Percentiles rank a stretch among this genome's conserved stretches.
Evolutionary conservation across 2,329 filamentous ascomycete genomes (phyloP).

Genomic region (Xylaria sp.): DNA sequence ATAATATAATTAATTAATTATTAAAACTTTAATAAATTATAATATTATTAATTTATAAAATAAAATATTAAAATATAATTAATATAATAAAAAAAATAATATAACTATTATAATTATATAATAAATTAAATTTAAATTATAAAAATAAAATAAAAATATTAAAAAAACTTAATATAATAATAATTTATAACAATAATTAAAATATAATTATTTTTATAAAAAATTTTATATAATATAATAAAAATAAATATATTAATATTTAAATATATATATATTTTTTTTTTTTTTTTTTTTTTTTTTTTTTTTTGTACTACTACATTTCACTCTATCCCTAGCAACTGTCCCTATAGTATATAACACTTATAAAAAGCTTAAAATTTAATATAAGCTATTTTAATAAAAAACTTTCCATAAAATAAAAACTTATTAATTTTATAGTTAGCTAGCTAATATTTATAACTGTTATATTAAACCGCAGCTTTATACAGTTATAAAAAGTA

Average conservation of each 20-base stretch:
- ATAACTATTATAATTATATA: constrained; percentile 1
- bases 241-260: constrained; percentile 11
- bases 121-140: constrained; percentile 3
- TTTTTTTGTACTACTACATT: too few relatives aligned
- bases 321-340: too few relatives aligned
- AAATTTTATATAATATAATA: constrained; percentile 7
- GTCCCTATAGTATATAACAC: too few relatives aligned
- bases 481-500: too few relatives aligned
- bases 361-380: too few relatives aligned
- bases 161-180: not conserved
- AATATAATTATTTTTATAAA: constrained; percentile 9
- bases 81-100: constrained; percentile 1
- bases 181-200: constrained; percentile 4
- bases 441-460: too few relatives aligned
- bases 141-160: constrained; percentile 3
- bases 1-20: not conserved
- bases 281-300: too few relatives aligned
- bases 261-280: constrained; percentile 6
- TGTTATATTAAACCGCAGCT: too few relatives aligned
- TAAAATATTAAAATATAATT: not conserved
- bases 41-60: constrained; percentile 2
- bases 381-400: too few relatives aligned
- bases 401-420: too few relatives aligned
- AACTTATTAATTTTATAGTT: too few relatives aligned
- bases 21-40: constrained; percentile 1